phyloP scores from a whole-genome alignment of 176 grass and related monocot genomes.

The Chrysopogon serrulatus region DNA sequence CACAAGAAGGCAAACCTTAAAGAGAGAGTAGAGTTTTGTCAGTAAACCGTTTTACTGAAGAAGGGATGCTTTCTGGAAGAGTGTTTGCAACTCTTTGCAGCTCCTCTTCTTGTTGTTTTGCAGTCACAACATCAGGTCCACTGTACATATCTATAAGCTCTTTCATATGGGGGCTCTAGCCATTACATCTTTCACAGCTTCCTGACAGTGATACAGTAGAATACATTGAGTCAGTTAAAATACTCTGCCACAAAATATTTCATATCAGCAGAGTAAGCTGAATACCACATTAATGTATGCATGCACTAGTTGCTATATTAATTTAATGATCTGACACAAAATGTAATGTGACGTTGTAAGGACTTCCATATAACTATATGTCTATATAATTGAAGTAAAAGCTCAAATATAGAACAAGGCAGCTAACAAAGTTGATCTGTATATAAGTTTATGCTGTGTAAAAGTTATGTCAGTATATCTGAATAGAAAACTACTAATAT shows the following conservation, averaged over 20 bases:
- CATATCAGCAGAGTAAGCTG: background rate
- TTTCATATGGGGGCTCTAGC: slow-evolving; percentile 54
- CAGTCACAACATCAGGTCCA: slow-evolving; percentile 70
- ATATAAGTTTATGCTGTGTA: background rate
- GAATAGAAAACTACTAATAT: background rate
- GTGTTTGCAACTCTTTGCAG: slow-evolving; percentile 79
- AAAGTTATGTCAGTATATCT: background rate
- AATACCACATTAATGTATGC: background rate
- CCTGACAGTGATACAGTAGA: slow-evolving; percentile 35
- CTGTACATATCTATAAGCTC: slow-evolving; percentile 65
- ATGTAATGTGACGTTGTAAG: background rate
- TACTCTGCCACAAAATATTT: background rate
- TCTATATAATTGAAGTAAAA: background rate
- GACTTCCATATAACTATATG: background rate
- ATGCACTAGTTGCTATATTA: background rate
- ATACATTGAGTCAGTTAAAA: slow-evolving; percentile 24
- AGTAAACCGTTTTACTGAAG: slow-evolving; percentile 76
- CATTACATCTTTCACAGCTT: slow-evolving; percentile 66
- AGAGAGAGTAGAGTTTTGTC: slow-evolving; percentile 71
- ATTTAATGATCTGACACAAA: background rate
- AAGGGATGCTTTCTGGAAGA: slow-evolving; percentile 60
- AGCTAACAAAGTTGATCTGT: background rate
- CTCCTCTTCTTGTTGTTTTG: slow-evolving; percentile 85
- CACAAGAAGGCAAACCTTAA: slow-evolving; percentile 55
- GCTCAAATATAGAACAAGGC: background rate